A percentile compares a stretch with the other conserved stretches of the same genome.
Conservation (phyloP, 148 eudicot genomes). For the Rhododendron kiyosumense region DNA sequence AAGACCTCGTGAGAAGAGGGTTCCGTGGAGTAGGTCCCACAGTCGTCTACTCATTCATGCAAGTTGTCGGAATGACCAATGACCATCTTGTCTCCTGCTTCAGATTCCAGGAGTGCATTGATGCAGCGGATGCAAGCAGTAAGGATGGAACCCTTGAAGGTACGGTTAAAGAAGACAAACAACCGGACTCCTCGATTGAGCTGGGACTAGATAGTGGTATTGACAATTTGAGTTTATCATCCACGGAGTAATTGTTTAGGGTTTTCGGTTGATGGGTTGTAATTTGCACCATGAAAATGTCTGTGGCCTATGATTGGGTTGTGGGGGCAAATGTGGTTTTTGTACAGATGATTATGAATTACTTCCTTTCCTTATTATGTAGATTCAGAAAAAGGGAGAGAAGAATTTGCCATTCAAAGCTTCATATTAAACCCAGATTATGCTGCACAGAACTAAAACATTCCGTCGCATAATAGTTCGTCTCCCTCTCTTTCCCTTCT, state of each 20-base stretch:
- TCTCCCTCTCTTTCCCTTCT: background rate
- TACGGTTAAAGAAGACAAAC: slow-evolving; percentile 13
- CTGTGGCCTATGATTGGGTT: background rate
- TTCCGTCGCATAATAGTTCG: background rate
- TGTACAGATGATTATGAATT: background rate
- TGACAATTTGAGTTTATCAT: slow-evolving; percentile 30
- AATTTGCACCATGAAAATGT: background rate
- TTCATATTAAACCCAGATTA: background rate
- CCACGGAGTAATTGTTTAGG: slow-evolving; percentile 16
- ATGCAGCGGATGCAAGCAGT: slow-evolving; percentile 17
- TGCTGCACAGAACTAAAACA: background rate
- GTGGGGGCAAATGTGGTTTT: background rate
- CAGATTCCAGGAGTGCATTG: slow-evolving; percentile 43
- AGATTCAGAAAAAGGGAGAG: background rate
- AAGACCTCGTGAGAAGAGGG: slow-evolving; percentile 55
- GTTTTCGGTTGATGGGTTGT: background rate
- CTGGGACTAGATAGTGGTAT: slow-evolving; percentile 30
- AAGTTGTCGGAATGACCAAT: slow-evolving; percentile 54
- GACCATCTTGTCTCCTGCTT: slow-evolving; percentile 61
- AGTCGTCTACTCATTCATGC: slow-evolving; percentile 64
- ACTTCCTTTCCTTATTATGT: background rate
- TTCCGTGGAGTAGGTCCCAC: slow-evolving; percentile 61
- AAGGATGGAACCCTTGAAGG: slow-evolving; percentile 3
- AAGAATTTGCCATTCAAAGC: background rate
- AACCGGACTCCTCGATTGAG: slow-evolving; percentile 16